A percentile compares a stretch with the other conserved stretches of the same genome.
Evolutionary conservation across 805 yeast species (phyloP).

Genomic region (Candida parachauliodes): DNA sequence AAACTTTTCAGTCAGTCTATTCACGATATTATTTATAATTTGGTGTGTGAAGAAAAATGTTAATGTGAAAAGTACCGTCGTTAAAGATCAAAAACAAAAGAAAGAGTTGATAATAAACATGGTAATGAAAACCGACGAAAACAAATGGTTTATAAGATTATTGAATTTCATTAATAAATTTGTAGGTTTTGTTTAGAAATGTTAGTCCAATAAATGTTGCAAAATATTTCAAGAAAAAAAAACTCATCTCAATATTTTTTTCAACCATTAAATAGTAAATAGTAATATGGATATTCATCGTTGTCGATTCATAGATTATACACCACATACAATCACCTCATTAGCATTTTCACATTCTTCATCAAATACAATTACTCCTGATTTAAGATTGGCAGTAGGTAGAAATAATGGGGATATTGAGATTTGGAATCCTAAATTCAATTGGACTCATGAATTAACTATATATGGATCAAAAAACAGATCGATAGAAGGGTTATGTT

Average conservation of each 20-base stretch:
- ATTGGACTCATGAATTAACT: slow-evolving; percentile 74
- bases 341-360: slow-evolving; percentile 70
- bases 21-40: slow-evolving; percentile 35
- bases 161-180: slow-evolving; percentile 34
- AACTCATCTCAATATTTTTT: slow-evolving; percentile 4
- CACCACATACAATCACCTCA: slow-evolving; percentile 81
- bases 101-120: slow-evolving; percentile 41
- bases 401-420: slow-evolving; percentile 94
- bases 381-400: slow-evolving; percentile 82
- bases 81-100: slow-evolving; percentile 26
- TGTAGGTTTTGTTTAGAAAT: slow-evolving; percentile 37
- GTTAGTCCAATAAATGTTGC: not conserved
- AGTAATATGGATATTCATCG: slow-evolving; percentile 72
- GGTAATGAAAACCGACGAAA: slow-evolving; percentile 40
- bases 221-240: not conserved
- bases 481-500: slow-evolving; percentile 84
- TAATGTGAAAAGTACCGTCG: slow-evolving; percentile 34
- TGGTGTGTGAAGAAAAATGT: slow-evolving; percentile 43
- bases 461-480: slow-evolving; percentile 79
- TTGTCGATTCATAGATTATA: slow-evolving; percentile 85
- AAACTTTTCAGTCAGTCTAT: slow-evolving; percentile 31
- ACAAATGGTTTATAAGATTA: slow-evolving; percentile 42
- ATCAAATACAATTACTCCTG: slow-evolving; percentile 28
- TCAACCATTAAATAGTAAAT: not conserved
- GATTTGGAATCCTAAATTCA: slow-evolving; percentile 83